Evolutionary conservation across 148 eudicot genomes (phyloP).

Genomic region (Nepenthes gracilis): DNA sequence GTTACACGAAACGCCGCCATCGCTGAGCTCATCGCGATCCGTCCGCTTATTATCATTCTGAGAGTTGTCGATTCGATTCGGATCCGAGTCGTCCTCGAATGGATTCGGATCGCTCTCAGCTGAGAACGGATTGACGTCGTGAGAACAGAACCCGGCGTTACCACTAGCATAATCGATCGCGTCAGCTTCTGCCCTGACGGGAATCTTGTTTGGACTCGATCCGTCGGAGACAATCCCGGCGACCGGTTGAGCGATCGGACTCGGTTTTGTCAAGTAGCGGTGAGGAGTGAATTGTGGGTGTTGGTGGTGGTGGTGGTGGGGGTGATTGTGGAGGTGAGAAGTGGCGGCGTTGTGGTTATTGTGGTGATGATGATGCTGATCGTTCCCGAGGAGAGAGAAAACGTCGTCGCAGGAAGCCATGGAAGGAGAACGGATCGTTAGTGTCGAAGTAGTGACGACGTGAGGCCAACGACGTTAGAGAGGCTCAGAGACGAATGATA

Average conservation of each 20-base stretch:
- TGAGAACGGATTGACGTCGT: constrained; percentile 12
- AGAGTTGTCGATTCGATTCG: constrained; percentile 17
- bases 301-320: constrained; percentile 10
- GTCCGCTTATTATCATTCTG: constrained; percentile 25
- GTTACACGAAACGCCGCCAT: constrained; percentile 34
- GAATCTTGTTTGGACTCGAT: constrained; percentile 3
- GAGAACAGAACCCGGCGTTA: constrained; percentile 23
- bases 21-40: constrained; percentile 54
- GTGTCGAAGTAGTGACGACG: constrained; percentile 33
- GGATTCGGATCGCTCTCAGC: constrained; percentile 31
- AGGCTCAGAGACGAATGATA: background rate
- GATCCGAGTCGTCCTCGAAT: constrained; percentile 37
- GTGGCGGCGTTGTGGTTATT: constrained; percentile 21
- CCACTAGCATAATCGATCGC: constrained; percentile 20
- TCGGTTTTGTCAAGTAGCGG: constrained; percentile 6
- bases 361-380: constrained; percentile 25
- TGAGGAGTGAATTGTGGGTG: constrained; percentile 12
- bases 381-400: constrained; percentile 60
- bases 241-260: constrained; percentile 9
- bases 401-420: constrained; percentile 95
- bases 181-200: constrained; percentile 9
- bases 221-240: constrained; percentile 1
- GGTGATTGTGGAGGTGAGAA: constrained; percentile 8
- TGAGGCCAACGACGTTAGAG: constrained; percentile 54
- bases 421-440: constrained; percentile 18